Conservation (phyloP, 2,329 filamentous ascomycete species). For the Pseudogymnoascus sp. region DNA sequence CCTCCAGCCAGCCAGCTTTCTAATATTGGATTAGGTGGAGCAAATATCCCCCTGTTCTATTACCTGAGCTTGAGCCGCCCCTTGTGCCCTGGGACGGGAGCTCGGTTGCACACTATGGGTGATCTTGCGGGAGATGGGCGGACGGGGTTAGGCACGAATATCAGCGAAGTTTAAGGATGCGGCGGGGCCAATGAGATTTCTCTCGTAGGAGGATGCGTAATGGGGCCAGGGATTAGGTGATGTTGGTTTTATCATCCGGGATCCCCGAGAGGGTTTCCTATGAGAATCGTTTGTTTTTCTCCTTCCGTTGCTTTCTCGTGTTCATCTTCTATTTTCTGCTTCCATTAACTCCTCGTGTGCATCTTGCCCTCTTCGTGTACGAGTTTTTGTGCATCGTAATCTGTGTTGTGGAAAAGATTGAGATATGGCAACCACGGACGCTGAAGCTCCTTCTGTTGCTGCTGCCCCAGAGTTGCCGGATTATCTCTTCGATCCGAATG, state of each 20-base stretch:
- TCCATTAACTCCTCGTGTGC: not conserved
- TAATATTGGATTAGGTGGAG: not conserved
- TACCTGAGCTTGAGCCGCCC: not conserved
- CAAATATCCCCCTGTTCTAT: not conserved
- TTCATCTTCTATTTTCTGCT: no score
- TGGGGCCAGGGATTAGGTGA: not conserved
- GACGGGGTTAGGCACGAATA: not conserved
- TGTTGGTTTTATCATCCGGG: not conserved
- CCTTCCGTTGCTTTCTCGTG: not conserved
- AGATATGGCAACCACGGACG: constrained; percentile 18
- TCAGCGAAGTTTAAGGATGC: not conserved
- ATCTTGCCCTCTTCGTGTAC: not conserved
- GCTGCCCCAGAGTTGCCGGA: constrained; percentile 36
- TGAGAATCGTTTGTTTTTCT: not conserved
- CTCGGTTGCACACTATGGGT: not conserved
- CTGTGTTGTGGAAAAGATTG: not conserved
- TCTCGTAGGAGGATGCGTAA: not conserved
- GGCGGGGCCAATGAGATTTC: not conserved
- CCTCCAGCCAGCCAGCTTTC: not conserved
- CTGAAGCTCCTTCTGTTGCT: constrained; percentile 12
- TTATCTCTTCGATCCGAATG: constrained; percentile 50
- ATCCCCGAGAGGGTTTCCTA: not conserved
- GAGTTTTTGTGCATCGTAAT: not conserved
- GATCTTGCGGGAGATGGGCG: not conserved
- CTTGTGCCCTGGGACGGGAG: not conserved